Evolutionary conservation across 129 eudicot species (phyloP).

Genomic region (Chrysanthemum lavandulifolium): DNA sequence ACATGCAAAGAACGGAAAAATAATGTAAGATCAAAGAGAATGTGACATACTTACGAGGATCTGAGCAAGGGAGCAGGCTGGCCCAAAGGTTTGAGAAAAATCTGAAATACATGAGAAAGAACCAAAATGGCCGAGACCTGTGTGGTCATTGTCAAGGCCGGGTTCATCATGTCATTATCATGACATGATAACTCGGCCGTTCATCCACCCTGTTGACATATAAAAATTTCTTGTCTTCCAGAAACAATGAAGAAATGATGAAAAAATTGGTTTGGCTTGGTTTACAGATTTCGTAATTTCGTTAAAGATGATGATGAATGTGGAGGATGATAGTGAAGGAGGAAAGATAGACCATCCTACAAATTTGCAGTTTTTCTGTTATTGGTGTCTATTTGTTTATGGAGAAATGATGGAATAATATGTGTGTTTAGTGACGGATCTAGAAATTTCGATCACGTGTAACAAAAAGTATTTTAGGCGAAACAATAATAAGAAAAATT

Average conservation of each 20-base stretch:
- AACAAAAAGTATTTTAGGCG: no score
- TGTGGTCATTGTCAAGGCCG: conserved; percentile 69
- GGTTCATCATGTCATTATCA: conserved; percentile 58
- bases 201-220: conserved; percentile 13
- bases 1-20: not conserved
- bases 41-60: conserved; percentile 86
- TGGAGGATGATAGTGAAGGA: conserved; percentile 9
- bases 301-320: conserved; percentile 3
- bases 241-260: conserved; percentile 5
- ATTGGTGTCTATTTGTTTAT: not conserved
- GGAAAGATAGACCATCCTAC: conserved; percentile 17
- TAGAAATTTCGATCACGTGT: not conserved
- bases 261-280: not conserved
- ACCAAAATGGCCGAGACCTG: conserved; percentile 80
- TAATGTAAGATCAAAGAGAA: conserved; percentile 19
- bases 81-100: conserved; percentile 70
- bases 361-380: conserved; percentile 25
- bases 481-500: no score
- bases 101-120: conserved; percentile 75
- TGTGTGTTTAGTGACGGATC: not conserved
- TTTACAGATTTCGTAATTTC: conserved; percentile 9
- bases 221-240: not conserved
- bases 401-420: not conserved
- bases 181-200: conserved; percentile 28
- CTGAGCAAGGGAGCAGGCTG: conserved; percentile 84